Evolutionary conservation across 495 filamentous ascomycete genomes (phyloP).

Genomic region (Clohesyomyces aquaticus): DNA sequence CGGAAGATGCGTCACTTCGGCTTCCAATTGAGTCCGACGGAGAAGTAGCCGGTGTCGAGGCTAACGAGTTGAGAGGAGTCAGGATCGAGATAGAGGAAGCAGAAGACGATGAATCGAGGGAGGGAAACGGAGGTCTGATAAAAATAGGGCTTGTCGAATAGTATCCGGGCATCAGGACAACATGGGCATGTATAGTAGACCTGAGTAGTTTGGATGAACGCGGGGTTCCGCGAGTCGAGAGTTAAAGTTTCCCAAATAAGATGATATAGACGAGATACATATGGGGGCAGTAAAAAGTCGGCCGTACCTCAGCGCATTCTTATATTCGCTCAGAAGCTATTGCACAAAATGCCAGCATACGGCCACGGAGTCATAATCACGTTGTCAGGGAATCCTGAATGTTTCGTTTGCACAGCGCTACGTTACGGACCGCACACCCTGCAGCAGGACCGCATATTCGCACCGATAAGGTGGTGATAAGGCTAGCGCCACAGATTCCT

Average conservation of each 20-base stretch:
- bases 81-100: not conserved
- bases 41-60: not conserved
- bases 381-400: not conserved
- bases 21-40: not conserved
- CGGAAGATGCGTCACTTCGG: not conserved
- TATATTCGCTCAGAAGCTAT: not conserved
- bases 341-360: no score
- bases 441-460: no score
- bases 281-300: no score
- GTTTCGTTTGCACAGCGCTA: not conserved
- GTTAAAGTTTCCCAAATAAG: no score
- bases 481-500: not conserved
- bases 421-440: not conserved
- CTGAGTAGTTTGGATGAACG: no score
- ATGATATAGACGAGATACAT: no score
- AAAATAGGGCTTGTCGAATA: conserved; percentile 4
- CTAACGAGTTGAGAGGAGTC: not conserved
- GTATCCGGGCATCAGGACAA: not conserved
- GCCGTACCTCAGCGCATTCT: not conserved
- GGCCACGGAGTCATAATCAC: conserved; percentile 1
- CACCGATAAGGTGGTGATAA: not conserved
- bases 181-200: not conserved
- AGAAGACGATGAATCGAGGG: not conserved
- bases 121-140: conserved; percentile 11
- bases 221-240: no score